A percentile compares a stretch with the other conserved stretches of the same genome.
Evolutionary conservation across 169 alveolate species (phyloP).

Genomic region (Plasmodium cynomolgi): DNA sequence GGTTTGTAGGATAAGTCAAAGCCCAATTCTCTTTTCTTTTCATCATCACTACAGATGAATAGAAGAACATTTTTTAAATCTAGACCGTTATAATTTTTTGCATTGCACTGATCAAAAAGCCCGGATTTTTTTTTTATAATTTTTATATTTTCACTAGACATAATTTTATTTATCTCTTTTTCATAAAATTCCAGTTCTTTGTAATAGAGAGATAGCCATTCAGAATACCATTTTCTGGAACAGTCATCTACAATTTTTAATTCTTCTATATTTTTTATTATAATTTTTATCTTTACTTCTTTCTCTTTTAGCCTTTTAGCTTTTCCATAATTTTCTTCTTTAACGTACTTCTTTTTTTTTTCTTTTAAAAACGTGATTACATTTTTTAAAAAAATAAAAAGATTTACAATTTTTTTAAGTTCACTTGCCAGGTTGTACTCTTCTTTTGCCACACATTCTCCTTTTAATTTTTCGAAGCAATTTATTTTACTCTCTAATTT

Average conservation of each 20-base stretch:
- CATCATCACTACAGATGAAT: slow-evolving; percentile 61
- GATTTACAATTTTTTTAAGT: slow-evolving; percentile 67
- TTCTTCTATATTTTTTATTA: slow-evolving; percentile 66
- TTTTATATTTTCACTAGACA: slow-evolving; percentile 70
- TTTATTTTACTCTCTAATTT: slow-evolving; percentile 68
- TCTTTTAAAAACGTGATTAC: slow-evolving; percentile 58
- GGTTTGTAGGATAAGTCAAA: slow-evolving; percentile 61
- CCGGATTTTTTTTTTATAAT: slow-evolving; percentile 53
- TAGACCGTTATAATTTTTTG: slow-evolving; percentile 23
- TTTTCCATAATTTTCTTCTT: slow-evolving; percentile 71
- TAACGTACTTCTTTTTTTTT: slow-evolving; percentile 65
- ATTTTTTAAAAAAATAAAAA: slow-evolving; percentile 64
- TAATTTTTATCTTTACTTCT: slow-evolving; percentile 67
- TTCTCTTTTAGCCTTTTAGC: slow-evolving; percentile 74
- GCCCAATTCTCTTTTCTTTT: slow-evolving; percentile 68
- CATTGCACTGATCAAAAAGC: slow-evolving; percentile 10
- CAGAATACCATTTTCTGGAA: slow-evolving; percentile 63
- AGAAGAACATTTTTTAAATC: slow-evolving; percentile 50
- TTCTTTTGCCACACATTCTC: slow-evolving; percentile 73
- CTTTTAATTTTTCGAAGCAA: slow-evolving; percentile 72
- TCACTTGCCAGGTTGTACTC: slow-evolving; percentile 55
- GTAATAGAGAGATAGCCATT: slow-evolving; percentile 63
- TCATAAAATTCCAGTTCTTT: slow-evolving; percentile 71
- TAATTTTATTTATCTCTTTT: slow-evolving; percentile 64
- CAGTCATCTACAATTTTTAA: slow-evolving; percentile 38